Base-by-base conservation (phyloP, 257 asterid genomes). In the Nicotiana attenuata region DNA sequence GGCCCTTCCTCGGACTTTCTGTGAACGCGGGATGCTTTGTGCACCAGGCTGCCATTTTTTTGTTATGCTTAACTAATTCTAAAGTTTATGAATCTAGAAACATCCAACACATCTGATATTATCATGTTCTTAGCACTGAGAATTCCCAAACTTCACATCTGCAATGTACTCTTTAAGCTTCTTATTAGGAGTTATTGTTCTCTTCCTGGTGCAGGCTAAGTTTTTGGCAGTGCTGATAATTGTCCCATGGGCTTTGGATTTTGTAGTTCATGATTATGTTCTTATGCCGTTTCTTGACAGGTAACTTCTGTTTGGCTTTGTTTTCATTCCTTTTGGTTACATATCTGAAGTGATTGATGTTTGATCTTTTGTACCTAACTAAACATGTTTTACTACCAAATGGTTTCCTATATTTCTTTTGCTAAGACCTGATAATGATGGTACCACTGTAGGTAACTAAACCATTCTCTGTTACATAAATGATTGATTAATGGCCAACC, bases 261-360 rank as follows among this genome's bases (percentile, higher is more conserved):
- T 90, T 85, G 81, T 96, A 85, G 98, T 92, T 87, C 99, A 93
- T 79, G 98, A 94, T 88, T 96, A 86, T 83, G 93, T 91, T 87
- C 95, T 96, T 83, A 87, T 93, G 98, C 99, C 99, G 33, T 96
- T 96, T 88, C 87, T 96, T 85, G 98, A 96, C 93, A 96, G 99
- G 99, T 96, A 82, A 83, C 86, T 38, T 78, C 53, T 85, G 65
- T 76, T 83, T 60, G 75, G 75, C 26, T 50, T 29, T 83, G 78
- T 67, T 71, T 56, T 50, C 67, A 28, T 59, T 52, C 71, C 82
- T 71, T 69, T 65, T 14, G 28, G 56, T 66, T 22, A 41, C 35
- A 65, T 45, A 57, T 9, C 14, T 65, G 35, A 28, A 63, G 33
- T 53, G 33, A 26, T 50, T 73, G 78, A 15, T 50, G 41, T 50